Evolutionary conservation across 1,284 basidiomycete genomes (phyloP), one percentile per base, ranked within the genome.

Genomic region (Volvariella surrecta): DNA sequence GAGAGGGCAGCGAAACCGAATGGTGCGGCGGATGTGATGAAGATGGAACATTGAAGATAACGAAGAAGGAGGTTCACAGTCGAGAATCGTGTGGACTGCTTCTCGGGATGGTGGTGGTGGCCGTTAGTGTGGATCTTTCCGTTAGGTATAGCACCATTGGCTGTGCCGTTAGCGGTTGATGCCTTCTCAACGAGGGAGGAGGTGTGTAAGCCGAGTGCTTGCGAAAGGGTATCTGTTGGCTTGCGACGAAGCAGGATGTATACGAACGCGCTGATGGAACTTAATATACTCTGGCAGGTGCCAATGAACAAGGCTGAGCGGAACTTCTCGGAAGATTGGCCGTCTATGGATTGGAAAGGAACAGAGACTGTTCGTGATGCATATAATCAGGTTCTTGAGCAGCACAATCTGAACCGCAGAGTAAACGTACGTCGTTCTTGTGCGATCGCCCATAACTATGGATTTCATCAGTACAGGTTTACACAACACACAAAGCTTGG

Each of bases 1-100:
- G 88, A 81, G 37, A 99, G 81, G 3, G 92, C 83, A 21, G 92
- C 85, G 64, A 98, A 97, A 41, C 94, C 93, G 56, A 99, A 94
- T 6, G 93, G 94, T 10, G 92, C 89, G 0, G 92, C 94, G 17
- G 82, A 73, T 18, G 93, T 94, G 55, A 97, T 92, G 59, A 94
- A 86, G 10, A 89, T 60, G 4, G 94, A 77, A 61, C 89, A 88
- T 62, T 91, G 91, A 46, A 89, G 73, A 61, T 89, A 89, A 30
- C 74, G 64, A 15, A 81, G 62, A 42, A 93, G 71, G 15, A 94
- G 74, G 0, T 68, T 63, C 47, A 61, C 67, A 46, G 78, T 67
- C 6, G 68, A 69, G 53, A 61, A 63, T 35, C 64, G 63, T 21
- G 58, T 59, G 15, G 66, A 58, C 17, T 53, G 57, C 50, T 68